These are phyloP conservation scores for Oxyria digyna DNA, from an alignment of 148 eudicot species.

Conservation along the genomic window DNA sequence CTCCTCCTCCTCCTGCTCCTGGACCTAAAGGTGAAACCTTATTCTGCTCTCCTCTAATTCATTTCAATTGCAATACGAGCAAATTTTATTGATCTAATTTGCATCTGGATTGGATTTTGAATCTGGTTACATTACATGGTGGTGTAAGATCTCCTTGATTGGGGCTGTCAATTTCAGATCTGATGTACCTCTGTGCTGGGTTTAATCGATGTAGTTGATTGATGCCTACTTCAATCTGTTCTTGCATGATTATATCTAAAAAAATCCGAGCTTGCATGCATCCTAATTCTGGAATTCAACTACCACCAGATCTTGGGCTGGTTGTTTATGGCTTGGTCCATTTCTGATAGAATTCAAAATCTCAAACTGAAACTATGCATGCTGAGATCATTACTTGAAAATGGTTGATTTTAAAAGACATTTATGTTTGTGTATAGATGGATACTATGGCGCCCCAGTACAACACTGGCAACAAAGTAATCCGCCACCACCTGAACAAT, in stretches of 20 bases:
- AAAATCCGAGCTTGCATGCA: neutral
- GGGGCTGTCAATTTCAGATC: constrained; percentile 3
- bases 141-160: neutral
- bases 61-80: neutral
- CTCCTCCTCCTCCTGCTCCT: constrained; percentile 29
- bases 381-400: neutral
- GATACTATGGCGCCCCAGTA: constrained; percentile 42
- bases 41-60: neutral
- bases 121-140: neutral
- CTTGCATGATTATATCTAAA: neutral
- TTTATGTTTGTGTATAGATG: constrained; percentile 33
- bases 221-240: constrained; percentile 1
- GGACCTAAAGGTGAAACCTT: constrained; percentile 39
- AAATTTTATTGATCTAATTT: neutral
- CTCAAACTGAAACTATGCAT: neutral
- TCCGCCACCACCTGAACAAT: constrained; percentile 52
- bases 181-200: neutral
- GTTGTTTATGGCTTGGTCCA: neutral
- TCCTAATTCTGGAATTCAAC: neutral
- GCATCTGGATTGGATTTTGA: neutral
- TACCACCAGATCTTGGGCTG: neutral
- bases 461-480: constrained; percentile 77
- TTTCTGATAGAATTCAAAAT: neutral
- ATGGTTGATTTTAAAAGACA: neutral
- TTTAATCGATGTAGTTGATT: neutral